Percentiles rank a stretch among this genome's conserved stretches.
Conservation (phyloP, 164 flowering plant species). For the Echeveria elegans region DNA sequence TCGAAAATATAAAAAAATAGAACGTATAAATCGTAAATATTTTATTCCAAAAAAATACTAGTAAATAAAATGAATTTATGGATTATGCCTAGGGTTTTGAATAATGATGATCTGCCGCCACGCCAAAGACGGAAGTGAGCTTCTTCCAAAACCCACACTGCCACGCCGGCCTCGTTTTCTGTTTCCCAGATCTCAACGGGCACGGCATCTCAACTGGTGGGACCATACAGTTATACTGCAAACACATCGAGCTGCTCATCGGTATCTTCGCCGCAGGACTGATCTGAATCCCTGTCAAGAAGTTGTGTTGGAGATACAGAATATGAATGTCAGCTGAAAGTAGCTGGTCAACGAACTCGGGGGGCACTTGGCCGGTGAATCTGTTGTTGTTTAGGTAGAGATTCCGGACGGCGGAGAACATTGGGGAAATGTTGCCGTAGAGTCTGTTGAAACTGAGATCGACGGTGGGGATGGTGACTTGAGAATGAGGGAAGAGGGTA, state of each 20-base stretch:
- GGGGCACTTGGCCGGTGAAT: conserved; percentile 77
- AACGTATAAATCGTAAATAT: too few relatives aligned
- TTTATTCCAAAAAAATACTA: too few relatives aligned
- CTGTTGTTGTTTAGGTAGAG: conserved; percentile 77
- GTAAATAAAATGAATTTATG: background rate
- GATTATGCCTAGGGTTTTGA: background rate
- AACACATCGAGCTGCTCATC: conserved; percentile 59
- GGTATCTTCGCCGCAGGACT: conserved; percentile 85
- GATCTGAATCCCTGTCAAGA: conserved; percentile 69
- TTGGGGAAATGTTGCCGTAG: conserved; percentile 61
- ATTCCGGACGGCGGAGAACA: conserved; percentile 68
- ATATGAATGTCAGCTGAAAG: conserved; percentile 44
- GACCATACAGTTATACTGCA: conserved; percentile 96
- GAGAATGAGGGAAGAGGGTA: conserved; percentile 38
- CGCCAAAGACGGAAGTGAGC: background rate
- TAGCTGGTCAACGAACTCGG: conserved; percentile 54
- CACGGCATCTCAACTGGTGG: conserved; percentile 81
- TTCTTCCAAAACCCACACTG: conserved; percentile 61
- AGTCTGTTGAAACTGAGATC: conserved; percentile 78
- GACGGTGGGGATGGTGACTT: conserved; percentile 61
- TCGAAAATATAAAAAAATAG: too few relatives aligned
- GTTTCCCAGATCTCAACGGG: conserved; percentile 75
- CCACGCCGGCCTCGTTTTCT: conserved; percentile 62
- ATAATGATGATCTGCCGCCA: conserved; percentile 1
- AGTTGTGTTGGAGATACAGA: conserved; percentile 83